phyloP scores from a whole-genome alignment of 169 alveolate species.

The Cryptosporidium parvum region DNA sequence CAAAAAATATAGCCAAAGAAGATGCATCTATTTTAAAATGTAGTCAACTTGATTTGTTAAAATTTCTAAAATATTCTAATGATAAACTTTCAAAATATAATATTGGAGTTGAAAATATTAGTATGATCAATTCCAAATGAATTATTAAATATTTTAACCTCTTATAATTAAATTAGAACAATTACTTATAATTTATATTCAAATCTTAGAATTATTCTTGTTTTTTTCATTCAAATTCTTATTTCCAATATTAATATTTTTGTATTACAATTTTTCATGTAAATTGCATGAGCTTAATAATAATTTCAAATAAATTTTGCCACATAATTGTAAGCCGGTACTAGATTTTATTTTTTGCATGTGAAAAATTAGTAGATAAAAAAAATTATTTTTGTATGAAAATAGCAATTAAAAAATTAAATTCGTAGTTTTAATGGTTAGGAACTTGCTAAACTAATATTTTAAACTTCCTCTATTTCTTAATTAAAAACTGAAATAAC shows the following conservation, averaged over 20 bases:
- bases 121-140: neutral
- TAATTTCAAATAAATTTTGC: neutral
- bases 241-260: neutral
- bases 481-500: no score
- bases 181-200: neutral
- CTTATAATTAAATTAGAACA: neutral
- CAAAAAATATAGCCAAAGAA: neutral
- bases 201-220: neutral
- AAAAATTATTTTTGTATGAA: neutral
- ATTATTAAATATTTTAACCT: neutral
- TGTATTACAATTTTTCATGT: neutral
- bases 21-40: neutral
- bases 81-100: constrained; percentile 36
- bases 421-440: neutral
- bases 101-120: neutral
- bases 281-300: neutral
- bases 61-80: constrained; percentile 29
- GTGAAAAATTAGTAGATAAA: neutral
- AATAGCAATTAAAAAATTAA: neutral
- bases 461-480: no score
- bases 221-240: neutral
- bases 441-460: no score
- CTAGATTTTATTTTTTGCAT: neutral
- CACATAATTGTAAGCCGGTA: neutral
- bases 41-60: constrained; percentile 8